These are phyloP conservation scores for Trichoderma sp. DNA, from an alignment of 2,329 filamentous ascomycete genomes.

Conservation along the genomic window DNA sequence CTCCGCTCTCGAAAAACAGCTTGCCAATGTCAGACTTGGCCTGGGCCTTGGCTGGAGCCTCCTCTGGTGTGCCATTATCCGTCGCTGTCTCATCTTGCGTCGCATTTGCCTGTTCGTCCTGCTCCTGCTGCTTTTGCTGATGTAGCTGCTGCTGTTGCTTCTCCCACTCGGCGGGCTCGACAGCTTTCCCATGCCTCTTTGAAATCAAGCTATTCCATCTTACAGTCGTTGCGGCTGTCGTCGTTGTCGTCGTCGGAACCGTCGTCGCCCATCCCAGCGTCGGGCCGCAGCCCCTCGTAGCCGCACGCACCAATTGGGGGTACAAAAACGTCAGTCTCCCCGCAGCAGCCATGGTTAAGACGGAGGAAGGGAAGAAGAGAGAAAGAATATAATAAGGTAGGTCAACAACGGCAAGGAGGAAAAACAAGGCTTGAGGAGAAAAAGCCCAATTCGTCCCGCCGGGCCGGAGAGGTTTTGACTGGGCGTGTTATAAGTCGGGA, in stretches of 20 bases:
- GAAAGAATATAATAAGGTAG: neutral
- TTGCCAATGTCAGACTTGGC: slow-evolving; percentile 21
- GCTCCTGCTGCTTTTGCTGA: slow-evolving; percentile 23
- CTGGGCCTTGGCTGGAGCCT: neutral
- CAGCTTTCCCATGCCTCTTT: slow-evolving; percentile 60
- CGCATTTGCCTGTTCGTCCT: neutral
- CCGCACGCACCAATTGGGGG: slow-evolving; percentile 63
- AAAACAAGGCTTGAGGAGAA: neutral
- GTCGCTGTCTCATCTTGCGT: neutral
- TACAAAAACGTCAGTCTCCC: slow-evolving; percentile 68
- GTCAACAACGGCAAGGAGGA: neutral
- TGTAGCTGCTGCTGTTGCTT: slow-evolving; percentile 27
- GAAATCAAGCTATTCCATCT: slow-evolving; percentile 51
- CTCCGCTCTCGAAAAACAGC: slow-evolving; percentile 6
- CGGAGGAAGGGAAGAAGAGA: neutral
- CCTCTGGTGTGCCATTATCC: neutral
- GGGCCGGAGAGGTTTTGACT: neutral
- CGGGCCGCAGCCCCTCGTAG: slow-evolving; percentile 29
- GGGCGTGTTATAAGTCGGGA: neutral
- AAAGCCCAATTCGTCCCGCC: neutral
- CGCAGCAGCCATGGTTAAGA: slow-evolving; percentile 55
- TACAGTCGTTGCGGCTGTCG: slow-evolving; percentile 31
- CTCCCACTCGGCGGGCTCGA: slow-evolving; percentile 52
- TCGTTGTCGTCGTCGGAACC: slow-evolving; percentile 13
- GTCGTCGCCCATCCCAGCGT: slow-evolving; percentile 15